phyloP scores from a whole-genome alignment of 208 protist genomes.

The Kentomonas sorsogonicus region DNA sequence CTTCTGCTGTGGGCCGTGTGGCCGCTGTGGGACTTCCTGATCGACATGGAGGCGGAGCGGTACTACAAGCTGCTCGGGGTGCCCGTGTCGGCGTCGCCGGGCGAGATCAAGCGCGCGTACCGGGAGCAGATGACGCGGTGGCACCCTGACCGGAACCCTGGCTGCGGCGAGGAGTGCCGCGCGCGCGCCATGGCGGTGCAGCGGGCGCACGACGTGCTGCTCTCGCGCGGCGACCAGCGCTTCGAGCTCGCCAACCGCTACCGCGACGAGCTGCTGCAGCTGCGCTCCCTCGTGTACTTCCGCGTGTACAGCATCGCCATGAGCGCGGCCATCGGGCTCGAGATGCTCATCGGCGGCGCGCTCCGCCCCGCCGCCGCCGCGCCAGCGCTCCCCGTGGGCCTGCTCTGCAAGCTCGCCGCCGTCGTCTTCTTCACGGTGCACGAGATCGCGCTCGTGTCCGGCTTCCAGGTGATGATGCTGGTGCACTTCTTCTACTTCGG shows the following conservation, averaged over 20 bases:
- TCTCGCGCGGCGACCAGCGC: slow-evolving; percentile 49
- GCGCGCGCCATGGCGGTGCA: slow-evolving; percentile 56
- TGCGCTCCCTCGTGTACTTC: slow-evolving; percentile 73
- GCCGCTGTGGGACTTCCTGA: slow-evolving; percentile 73
- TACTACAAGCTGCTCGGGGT: slow-evolving; percentile 62
- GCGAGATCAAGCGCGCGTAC: slow-evolving; percentile 73
- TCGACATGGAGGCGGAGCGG: slow-evolving; percentile 61
- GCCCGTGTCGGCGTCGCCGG: slow-evolving; percentile 19
- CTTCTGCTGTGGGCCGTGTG: slow-evolving; percentile 36
- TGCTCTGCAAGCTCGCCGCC: slow-evolving; percentile 33
- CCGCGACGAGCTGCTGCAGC: slow-evolving; percentile 43
- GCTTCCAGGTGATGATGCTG: slow-evolving; percentile 49
- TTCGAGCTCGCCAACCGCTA: slow-evolving; percentile 61
- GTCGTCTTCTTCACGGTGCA: slow-evolving; percentile 58
- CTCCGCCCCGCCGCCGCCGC: slow-evolving; percentile 5
- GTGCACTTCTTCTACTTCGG: slow-evolving; percentile 57
- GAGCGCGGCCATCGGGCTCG: slow-evolving; percentile 51
- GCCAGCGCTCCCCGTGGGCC: slow-evolving; percentile 14
- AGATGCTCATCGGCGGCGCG: slow-evolving; percentile 21
- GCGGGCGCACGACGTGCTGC: slow-evolving; percentile 72
- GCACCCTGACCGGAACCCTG: slow-evolving; percentile 81
- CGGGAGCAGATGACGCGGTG: slow-evolving; percentile 62
- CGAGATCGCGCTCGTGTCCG: slow-evolving; percentile 52
- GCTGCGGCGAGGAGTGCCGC: slow-evolving; percentile 61
- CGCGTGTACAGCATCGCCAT: slow-evolving; percentile 65